Evolutionary conservation across 2,329 filamentous ascomycete genomes (phyloP).

Genomic region (Lachnellula subtilissima): DNA sequence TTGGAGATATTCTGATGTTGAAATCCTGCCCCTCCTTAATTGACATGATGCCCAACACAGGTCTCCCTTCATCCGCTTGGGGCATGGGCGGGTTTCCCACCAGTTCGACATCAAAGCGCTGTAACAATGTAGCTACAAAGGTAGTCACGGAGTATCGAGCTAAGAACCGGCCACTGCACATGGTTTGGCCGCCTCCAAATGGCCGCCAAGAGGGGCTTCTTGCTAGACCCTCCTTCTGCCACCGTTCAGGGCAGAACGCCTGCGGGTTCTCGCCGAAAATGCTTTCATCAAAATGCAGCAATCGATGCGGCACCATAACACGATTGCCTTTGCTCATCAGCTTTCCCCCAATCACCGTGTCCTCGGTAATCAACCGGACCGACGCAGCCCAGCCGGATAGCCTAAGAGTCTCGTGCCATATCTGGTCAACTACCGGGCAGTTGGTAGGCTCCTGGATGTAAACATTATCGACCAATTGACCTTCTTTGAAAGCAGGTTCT

Average conservation of each 20-base stretch:
- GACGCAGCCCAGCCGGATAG: background rate
- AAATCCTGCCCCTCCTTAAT: conserved; percentile 2
- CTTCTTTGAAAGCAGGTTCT: background rate
- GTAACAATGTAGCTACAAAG: background rate
- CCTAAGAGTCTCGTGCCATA: conserved; percentile 4
- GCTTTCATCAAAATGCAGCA: conserved; percentile 1
- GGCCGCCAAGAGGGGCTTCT: background rate
- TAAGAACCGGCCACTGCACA: conserved; percentile 2
- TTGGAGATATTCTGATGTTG: background rate
- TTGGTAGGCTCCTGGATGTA: background rate
- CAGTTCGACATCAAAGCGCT: background rate
- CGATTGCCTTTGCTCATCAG: conserved; percentile 4
- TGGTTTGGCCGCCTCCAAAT: conserved; percentile 2
- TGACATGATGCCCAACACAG: background rate
- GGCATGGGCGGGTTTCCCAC: background rate
- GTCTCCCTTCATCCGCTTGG: background rate
- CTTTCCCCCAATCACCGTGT: background rate
- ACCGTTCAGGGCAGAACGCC: background rate
- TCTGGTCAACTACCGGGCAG: background rate
- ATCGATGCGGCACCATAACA: conserved; percentile 1
- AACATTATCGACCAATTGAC: background rate
- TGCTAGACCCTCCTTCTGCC: background rate
- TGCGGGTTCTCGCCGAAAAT: background rate
- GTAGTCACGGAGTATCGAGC: background rate
- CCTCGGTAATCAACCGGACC: conserved; percentile 1